Percentiles rank a stretch among this genome's conserved stretches.
Evolutionary conservation across 495 filamentous ascomycete species (phyloP).

Genomic region (Immersiella caudata): DNA sequence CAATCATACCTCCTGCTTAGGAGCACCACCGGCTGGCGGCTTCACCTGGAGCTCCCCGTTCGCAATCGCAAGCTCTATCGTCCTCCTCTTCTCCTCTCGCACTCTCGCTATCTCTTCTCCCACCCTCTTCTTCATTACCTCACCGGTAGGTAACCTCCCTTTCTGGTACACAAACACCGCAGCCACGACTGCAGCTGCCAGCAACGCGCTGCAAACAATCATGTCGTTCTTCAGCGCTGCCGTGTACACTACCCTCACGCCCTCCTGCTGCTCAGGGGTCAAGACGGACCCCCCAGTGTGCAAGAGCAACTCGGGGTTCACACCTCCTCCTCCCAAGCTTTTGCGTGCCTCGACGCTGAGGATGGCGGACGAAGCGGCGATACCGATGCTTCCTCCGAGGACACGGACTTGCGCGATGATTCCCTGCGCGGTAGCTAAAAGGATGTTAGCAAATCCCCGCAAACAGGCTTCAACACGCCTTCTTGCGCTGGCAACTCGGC

Average conservation of each 20-base stretch:
- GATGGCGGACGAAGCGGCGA: conserved; percentile 54
- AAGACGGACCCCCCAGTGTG: conserved; percentile 17
- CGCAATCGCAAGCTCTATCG: no score
- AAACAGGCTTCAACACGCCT: no score
- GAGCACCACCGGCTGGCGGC: no score
- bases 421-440: conserved; percentile 52
- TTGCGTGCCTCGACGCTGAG: conserved; percentile 33
- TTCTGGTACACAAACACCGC: conserved; percentile 37
- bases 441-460: no score
- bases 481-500: no score
- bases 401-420: conserved; percentile 55
- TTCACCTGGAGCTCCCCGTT: no score
- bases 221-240: conserved; percentile 45
- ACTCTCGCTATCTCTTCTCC: no score
- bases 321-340: conserved; percentile 18
- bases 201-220: conserved; percentile 41
- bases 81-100: no score
- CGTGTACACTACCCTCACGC: conserved; percentile 38
- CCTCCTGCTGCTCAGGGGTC: conserved; percentile 22
- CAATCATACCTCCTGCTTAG: no score
- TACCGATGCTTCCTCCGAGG: conserved; percentile 56
- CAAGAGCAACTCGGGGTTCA: conserved; percentile 27
- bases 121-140: conserved; percentile 29
- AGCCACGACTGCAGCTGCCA: conserved; percentile 35
- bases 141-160: conserved; percentile 28